Base-by-base conservation (phyloP, 2,329 filamentous ascomycete genomes). In the Acarospora socialis region DNA sequence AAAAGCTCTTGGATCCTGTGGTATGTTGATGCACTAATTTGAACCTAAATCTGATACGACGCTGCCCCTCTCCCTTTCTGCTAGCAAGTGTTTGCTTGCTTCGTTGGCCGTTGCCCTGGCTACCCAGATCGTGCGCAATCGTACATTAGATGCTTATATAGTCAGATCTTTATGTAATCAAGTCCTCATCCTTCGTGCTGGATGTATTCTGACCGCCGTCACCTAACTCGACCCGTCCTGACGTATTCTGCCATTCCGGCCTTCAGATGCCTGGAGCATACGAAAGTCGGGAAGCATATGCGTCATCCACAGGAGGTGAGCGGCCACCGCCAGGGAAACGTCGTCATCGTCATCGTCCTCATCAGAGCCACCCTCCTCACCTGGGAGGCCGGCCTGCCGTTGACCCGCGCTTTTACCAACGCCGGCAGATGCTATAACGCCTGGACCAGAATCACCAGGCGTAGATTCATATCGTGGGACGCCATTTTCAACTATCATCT, bases 401-500 rank as follows among this genome's bases (percentile, higher is more conserved):
- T 48, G 44, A 45, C 36, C 45, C 30, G 49, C 50, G 48, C 50
- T 42, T 53, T 54, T 53, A 47, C 48, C 54, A 52, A 57, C 59
- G 57, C 61, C 61, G 35, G 46, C 47, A 47, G 54, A 51, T 51
- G 49, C 50, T 49, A 49, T 46, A 40, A 52, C 47, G 44, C 48
- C 43, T 47, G 51, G 44, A 45, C 46, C 41, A 37, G 21, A 21
- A n/a, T n/a, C n/a, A n/a, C n/a, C n/a, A n/a, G n/a, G n/a, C n/a
- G n/a, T n/a, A n/a, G n/a, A n/a, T n/a, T 35, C 33, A 29, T 41
- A 33, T 40, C 30, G 35, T 48, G 61, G 56, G 54, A 67, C 55
- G 67, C 66, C 69, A 66, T 71, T 65, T 82, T 76, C 65, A 77
- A 61, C 63, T 70, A 53, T 75, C 69, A 51, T 94, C 86, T 57